Conservation (phyloP, 148 eudicot species). For the Selenicereus undatus region DNA sequence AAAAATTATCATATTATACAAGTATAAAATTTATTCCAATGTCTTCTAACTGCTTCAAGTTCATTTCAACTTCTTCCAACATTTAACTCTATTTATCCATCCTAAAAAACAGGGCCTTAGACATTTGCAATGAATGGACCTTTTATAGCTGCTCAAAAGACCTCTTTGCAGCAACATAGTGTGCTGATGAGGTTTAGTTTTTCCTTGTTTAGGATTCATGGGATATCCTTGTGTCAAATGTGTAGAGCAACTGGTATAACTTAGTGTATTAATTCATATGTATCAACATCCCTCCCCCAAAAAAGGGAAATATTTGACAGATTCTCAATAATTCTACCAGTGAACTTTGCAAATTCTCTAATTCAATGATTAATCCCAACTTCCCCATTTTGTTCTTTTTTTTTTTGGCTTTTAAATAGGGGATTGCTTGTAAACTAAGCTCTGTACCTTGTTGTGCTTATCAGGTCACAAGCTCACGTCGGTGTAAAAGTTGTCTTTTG, state of each 20-base stretch:
- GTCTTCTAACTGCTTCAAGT: too few relatives aligned
- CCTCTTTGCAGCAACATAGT: background rate
- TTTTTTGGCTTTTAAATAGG: background rate
- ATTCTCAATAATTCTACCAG: background rate
- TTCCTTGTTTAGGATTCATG: background rate
- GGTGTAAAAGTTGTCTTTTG: slow-evolving; percentile 34
- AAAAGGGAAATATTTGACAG: too few relatives aligned
- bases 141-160: background rate
- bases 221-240: background rate
- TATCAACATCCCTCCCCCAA: too few relatives aligned
- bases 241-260: background rate
- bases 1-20: too few relatives aligned
- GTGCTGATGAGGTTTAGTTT: background rate
- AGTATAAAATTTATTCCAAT: too few relatives aligned
- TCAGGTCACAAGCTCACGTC: slow-evolving; percentile 31
- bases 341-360: background rate
- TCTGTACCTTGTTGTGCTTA: slow-evolving; percentile 1
- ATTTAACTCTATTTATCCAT: too few relatives aligned
- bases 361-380: too few relatives aligned
- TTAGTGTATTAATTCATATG: too few relatives aligned
- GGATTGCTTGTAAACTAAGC: background rate
- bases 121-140: background rate
- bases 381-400: too few relatives aligned
- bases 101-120: too few relatives aligned
- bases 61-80: too few relatives aligned